Conservation (phyloP, 441 rosid species). For the Populus trichocarpa region DNA sequence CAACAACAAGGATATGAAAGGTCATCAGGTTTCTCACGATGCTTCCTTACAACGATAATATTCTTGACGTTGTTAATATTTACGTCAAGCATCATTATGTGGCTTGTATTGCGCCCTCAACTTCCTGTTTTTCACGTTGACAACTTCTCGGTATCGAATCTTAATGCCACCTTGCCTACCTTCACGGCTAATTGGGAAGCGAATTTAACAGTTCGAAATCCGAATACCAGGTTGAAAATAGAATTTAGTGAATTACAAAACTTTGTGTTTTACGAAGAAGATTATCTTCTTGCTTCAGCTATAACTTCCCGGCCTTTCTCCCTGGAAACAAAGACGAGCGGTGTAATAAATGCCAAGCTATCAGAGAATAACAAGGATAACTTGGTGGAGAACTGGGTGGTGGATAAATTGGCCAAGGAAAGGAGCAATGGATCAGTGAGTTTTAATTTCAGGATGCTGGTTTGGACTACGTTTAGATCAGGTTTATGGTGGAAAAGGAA, state of each 20-base stretch:
- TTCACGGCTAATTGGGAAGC: slow-evolving; percentile 46
- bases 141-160: slow-evolving; percentile 53
- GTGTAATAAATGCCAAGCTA: slow-evolving; percentile 26
- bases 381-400: slow-evolving; percentile 22
- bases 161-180: slow-evolving; percentile 34
- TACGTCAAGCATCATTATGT: slow-evolving; percentile 25
- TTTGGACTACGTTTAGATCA: slow-evolving; percentile 41
- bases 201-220: slow-evolving; percentile 42
- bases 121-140: slow-evolving; percentile 41
- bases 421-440: slow-evolving; percentile 33
- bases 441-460: slow-evolving; percentile 38
- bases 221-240: slow-evolving; percentile 57
- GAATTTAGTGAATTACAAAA: slow-evolving; percentile 30
- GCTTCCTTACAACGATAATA: slow-evolving; percentile 31
- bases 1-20: slow-evolving; percentile 5
- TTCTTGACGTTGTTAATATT: slow-evolving; percentile 37
- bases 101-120: slow-evolving; percentile 60
- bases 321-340: slow-evolving; percentile 39
- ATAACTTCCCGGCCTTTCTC: slow-evolving; percentile 39
- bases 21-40: slow-evolving; percentile 26
- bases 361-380: slow-evolving; percentile 26
- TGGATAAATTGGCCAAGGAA: slow-evolving; percentile 34
- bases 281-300: slow-evolving; percentile 16
- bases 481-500: slow-evolving; percentile 50
- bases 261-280: slow-evolving; percentile 17